phyloP scores from a whole-genome alignment of 805 yeast species.

The Scheffersomyces stipitis region DNA sequence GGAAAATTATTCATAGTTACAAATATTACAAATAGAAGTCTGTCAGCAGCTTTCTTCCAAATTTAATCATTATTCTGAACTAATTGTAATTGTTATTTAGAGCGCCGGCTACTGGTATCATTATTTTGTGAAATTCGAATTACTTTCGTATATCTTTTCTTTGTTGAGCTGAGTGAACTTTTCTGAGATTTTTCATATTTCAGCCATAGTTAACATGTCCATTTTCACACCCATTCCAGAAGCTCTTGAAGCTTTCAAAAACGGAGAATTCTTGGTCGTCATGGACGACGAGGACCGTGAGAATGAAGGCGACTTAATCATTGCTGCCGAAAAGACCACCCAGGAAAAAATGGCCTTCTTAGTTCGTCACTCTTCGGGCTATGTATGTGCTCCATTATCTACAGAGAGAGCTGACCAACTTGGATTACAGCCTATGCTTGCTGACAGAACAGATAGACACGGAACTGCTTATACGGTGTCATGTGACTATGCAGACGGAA shows the following conservation, averaged over 20 bases:
- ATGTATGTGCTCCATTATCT: constrained; percentile 87
- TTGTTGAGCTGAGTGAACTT: too few species aligned
- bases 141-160: too few species aligned
- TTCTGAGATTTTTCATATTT: too few species aligned
- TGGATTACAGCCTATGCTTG: constrained; percentile 76
- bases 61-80: too few species aligned
- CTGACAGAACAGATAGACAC: constrained; percentile 69
- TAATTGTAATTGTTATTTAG: too few species aligned
- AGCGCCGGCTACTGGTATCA: too few species aligned
- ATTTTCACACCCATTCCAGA: constrained; percentile 9
- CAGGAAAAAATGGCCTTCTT: constrained; percentile 91
- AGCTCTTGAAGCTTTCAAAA: constrained; percentile 28
- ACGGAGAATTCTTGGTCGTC: constrained; percentile 86
- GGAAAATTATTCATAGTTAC: too few species aligned
- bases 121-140: too few species aligned
- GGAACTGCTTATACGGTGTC: constrained; percentile 97
- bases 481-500: constrained; percentile 80
- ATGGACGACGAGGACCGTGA: constrained; percentile 96
- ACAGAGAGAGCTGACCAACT: constrained; percentile 75
- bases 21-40: too few species aligned
- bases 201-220: too few species aligned
- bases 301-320: constrained; percentile 95
- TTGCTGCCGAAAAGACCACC: constrained; percentile 82
- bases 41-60: too few species aligned
- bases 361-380: constrained; percentile 85